A percentile compares a stretch with the other conserved stretches of the same genome.
phyloP scores from a whole-genome alignment of 371 early-diverging fungal species.

The Mucor circinelloides region DNA sequence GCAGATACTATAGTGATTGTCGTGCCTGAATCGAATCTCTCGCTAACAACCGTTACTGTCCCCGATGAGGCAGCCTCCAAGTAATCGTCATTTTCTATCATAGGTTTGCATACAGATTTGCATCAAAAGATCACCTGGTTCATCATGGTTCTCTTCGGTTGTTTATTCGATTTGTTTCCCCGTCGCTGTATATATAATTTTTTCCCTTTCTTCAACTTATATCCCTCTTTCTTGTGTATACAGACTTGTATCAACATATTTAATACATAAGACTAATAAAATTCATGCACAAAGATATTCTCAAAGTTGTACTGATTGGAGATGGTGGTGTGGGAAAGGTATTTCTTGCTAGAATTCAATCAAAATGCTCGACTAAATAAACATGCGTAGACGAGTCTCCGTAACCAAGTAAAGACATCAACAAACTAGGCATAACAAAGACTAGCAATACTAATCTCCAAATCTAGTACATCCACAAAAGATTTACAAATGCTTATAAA shows the following conservation, averaged over 20 bases:
- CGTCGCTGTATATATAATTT: not conserved
- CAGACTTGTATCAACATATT: not conserved
- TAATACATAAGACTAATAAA: not conserved
- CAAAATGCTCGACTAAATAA: not conserved
- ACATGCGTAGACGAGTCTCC: constrained; percentile 54
- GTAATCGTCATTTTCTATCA: not conserved
- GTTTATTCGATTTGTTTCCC: not conserved
- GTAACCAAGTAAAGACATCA: constrained; percentile 49
- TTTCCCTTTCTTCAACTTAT: not conserved
- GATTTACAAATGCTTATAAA: constrained; percentile 95
- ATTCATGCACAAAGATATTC: constrained; percentile 53
- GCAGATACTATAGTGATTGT: not conserved
- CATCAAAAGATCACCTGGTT: not conserved
- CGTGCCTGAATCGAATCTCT: not conserved
- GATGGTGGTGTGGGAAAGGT: constrained; percentile 88
- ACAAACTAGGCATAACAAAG: not conserved
- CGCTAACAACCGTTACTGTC: not conserved
- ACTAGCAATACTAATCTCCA: not conserved
- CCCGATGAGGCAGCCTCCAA: not conserved
- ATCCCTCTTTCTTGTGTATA: not conserved
- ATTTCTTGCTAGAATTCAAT: not conserved
- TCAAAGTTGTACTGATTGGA: constrained; percentile 82
- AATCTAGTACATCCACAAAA: constrained; percentile 85
- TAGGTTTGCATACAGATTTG: not conserved
- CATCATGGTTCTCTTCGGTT: not conserved